Evolutionary conservation across 2,329 filamentous ascomycete species (phyloP).

Genomic region (Penicillium glabrum): DNA sequence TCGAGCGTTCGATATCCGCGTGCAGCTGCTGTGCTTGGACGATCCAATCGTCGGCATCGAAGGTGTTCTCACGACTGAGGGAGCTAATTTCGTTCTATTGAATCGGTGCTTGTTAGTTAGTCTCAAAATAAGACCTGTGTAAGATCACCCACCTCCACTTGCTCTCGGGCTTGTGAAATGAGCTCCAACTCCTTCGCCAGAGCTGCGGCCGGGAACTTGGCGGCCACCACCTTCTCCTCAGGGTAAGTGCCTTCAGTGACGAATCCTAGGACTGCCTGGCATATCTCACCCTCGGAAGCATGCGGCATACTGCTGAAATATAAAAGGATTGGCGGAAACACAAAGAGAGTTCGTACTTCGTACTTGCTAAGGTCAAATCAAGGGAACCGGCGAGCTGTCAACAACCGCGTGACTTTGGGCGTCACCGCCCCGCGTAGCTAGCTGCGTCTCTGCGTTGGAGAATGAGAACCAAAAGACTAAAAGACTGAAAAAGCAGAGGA

Average conservation of each 20-base stretch:
- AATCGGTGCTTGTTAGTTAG: slow-evolving; percentile 11
- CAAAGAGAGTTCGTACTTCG: slow-evolving; percentile 13
- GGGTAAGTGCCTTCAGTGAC: slow-evolving; percentile 58
- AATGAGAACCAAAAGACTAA: not conserved
- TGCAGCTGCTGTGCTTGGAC: slow-evolving; percentile 79
- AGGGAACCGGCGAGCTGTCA: slow-evolving; percentile 21
- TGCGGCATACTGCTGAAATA: slow-evolving; percentile 29
- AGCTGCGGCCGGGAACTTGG: slow-evolving; percentile 50
- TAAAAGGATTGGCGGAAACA: not conserved
- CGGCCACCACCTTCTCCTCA: slow-evolving; percentile 56
- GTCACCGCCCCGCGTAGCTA: slow-evolving; percentile 25
- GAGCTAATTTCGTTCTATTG: slow-evolving; percentile 67
- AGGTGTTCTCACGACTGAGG: slow-evolving; percentile 73
- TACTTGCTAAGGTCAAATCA: not conserved
- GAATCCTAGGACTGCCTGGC: slow-evolving; percentile 65
- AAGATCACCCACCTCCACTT: slow-evolving; percentile 49
- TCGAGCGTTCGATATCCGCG: slow-evolving; percentile 78
- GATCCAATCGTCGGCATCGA: slow-evolving; percentile 84
- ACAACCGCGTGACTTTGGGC: slow-evolving; percentile 33
- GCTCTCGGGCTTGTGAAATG: slow-evolving; percentile 53
- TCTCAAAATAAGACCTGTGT: not conserved
- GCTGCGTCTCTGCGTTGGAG: not conserved
- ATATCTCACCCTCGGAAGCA: slow-evolving; percentile 45
- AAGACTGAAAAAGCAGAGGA: not conserved
- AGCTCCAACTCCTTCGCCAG: slow-evolving; percentile 52